Percentiles rank a stretch among this genome's conserved stretches.
phyloP scores from a whole-genome alignment of 139 green algal species.

The Eudorina sp. region DNA sequence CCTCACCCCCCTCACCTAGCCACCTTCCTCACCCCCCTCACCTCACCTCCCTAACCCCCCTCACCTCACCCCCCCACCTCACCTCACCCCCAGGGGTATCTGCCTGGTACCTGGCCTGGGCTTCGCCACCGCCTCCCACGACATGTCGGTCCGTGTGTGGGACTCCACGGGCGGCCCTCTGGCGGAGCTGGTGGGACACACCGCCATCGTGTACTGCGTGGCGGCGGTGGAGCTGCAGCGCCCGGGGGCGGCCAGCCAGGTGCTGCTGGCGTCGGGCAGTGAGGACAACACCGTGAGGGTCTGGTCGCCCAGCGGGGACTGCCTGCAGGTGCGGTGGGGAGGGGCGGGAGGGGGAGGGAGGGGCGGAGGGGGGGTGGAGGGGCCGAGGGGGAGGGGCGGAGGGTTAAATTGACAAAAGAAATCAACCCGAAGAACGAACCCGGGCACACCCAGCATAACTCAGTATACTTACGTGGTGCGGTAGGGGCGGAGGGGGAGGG shows the following conservation, averaged over 20 bases:
- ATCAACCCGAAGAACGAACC: too few relatives aligned
- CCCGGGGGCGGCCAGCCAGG: not conserved
- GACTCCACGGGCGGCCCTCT: conserved; percentile 68
- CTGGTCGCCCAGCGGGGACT: conserved; percentile 77
- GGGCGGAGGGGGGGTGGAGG: too few relatives aligned
- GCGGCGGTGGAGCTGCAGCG: conserved; percentile 42
- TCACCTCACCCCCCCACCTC: not conserved
- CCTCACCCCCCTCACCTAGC: too few relatives aligned
- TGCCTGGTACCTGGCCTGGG: conserved; percentile 82
- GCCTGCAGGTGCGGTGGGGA: conserved; percentile 45
- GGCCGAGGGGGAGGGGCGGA: too few relatives aligned
- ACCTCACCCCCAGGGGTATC: conserved; percentile 69
- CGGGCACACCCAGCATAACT: too few relatives aligned
- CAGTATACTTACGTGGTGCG: too few relatives aligned
- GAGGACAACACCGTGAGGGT: conserved; percentile 92
- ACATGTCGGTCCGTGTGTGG: conserved; percentile 83
- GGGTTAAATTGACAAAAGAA: too few relatives aligned
- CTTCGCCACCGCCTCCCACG: conserved; percentile 94
- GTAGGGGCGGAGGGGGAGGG: not conserved
- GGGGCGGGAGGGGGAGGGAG: not conserved
- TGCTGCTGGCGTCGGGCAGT: conserved; percentile 75
- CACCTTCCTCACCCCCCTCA: too few relatives aligned
- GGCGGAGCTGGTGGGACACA: conserved; percentile 86
- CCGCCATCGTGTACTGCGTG: conserved; percentile 88
- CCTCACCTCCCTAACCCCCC: too few relatives aligned